Base-by-base conservation (phyloP, 2,329 filamentous ascomycete genomes). In the Epicoccum sorghinum region DNA sequence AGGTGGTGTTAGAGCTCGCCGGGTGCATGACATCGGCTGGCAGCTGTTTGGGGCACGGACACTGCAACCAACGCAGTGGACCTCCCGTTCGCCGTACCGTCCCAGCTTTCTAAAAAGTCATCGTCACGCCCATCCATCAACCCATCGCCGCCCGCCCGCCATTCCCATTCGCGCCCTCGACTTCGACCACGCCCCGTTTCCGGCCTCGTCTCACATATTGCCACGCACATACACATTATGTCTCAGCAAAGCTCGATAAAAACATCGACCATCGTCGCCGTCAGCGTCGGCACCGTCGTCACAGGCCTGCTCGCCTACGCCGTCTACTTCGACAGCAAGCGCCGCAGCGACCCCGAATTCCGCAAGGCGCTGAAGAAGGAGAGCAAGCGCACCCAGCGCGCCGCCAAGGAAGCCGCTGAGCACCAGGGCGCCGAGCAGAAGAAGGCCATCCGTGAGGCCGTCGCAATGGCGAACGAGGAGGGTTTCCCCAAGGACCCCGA, bases 401-500 rank as follows among this genome's bases (percentile, higher is more conserved):
- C 80, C 56, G 86, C 87, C 68, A 91, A 91, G 79, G 88, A 90
- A 68, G 83, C 87, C 72, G 88, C 86, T 58, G 85, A 88, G 71
- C 82, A 83, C 55, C 82, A 85, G 62, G 83, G 83, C 59, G 82
- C 83, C 65, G 81, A 83, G 75, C 88, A 90, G 80, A 86, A 88
- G 72, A 83, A 90, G 75, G 80, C 83, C 67, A 90, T 99, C 79
- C 89, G 88, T 77, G 77, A 78, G 52, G 86, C 85, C 47, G 89
- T 98, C 43, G 86, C 91, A 67, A 84, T 89, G 67, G 91, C 93
- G 66, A 90, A 92, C 79, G 89, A 90, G 54, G 92, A 96, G 77
- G 95, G 93, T 52, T 97, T 96, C 83, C 95, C 95, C 43, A 82
- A 84, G 38, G 91, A 92, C 69, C 86, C 93, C 32, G 93, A 98